phyloP scores from a whole-genome alignment of 108 stramenopile species.

The Asterionellopsis glacialis region DNA sequence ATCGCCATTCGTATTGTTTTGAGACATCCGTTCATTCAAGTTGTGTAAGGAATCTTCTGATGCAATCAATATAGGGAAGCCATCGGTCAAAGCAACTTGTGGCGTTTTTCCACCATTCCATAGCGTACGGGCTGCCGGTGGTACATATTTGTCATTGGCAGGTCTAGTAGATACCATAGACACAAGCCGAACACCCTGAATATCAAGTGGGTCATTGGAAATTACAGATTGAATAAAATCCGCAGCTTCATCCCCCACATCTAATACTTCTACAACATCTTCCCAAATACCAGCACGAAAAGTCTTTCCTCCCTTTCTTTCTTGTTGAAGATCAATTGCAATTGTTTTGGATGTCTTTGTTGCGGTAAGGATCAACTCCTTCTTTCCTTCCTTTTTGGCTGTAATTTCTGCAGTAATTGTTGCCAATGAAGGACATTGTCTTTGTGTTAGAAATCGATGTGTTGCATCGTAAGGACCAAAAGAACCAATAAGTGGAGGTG shows the following conservation, averaged over 20 bases:
- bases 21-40: conserved; percentile 46
- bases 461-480: conserved; percentile 38
- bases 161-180: conserved; percentile 19
- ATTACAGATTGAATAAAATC: conserved; percentile 52
- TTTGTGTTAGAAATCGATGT: conserved; percentile 74
- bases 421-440: conserved; percentile 66
- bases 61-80: conserved; percentile 80
- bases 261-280: conserved; percentile 53
- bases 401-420: conserved; percentile 35
- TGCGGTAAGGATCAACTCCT: not conserved
- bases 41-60: conserved; percentile 63
- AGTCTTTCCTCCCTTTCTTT: not conserved
- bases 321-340: not conserved
- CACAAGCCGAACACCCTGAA: conserved; percentile 54
- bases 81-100: conserved; percentile 59
- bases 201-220: conserved; percentile 27
- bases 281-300: conserved; percentile 55
- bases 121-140: conserved; percentile 38
- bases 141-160: conserved; percentile 37
- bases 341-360: not conserved
- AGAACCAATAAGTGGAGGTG: conserved; percentile 29
- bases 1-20: conserved; percentile 13
- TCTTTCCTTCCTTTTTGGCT: not conserved
- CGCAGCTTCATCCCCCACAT: conserved; percentile 77
- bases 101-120: conserved; percentile 27